phyloP scores from a whole-genome alignment of 1,284 basidiomycete genomes.

The Laetiporus sulphureus region DNA sequence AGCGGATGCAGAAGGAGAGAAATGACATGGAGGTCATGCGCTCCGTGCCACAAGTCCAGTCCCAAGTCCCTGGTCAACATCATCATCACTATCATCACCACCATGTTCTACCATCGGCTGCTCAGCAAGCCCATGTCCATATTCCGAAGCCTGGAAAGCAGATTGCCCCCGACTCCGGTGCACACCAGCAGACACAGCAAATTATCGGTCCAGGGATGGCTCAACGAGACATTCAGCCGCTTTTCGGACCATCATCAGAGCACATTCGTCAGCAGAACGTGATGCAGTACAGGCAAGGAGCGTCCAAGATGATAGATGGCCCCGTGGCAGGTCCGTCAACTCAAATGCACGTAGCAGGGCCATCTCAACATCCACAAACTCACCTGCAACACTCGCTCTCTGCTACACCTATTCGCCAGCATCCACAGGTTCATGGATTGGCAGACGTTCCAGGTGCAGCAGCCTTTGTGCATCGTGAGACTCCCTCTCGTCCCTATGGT shows the following conservation, averaged over 20 bases:
- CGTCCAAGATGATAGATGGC: conserved; percentile 11
- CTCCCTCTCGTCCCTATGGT: too few relatives aligned
- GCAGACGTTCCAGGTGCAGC: too few relatives aligned
- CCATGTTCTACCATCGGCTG: conserved; percentile 5
- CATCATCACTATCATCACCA: conserved; percentile 19
- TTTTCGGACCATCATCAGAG: too few relatives aligned
- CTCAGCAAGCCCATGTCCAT: conserved; percentile 2
- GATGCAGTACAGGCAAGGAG: conserved; percentile 12
- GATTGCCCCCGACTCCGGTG: too few relatives aligned
- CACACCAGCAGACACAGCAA: too few relatives aligned
- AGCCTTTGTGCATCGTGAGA: too few relatives aligned
- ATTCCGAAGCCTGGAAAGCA: conserved; percentile 9
- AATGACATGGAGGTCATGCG: conserved; percentile 14
- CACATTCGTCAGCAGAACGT: conserved; percentile 12
- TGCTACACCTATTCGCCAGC: too few relatives aligned
- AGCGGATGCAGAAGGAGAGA: conserved; percentile 10
- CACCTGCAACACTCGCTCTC: conserved; percentile 11
- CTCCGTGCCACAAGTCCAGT: conserved; percentile 8
- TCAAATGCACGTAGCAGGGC: too few relatives aligned
- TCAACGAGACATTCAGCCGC: conserved; percentile 12
- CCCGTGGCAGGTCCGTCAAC: conserved; percentile 8
- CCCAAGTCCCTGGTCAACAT: conserved; percentile 13
- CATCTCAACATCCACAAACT: conserved; percentile 12
- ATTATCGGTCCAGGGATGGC: conserved; percentile 6
- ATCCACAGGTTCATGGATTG: too few relatives aligned